phyloP scores from a whole-genome alignment of 805 yeast species.

The Brettanomyces custersianus region DNA sequence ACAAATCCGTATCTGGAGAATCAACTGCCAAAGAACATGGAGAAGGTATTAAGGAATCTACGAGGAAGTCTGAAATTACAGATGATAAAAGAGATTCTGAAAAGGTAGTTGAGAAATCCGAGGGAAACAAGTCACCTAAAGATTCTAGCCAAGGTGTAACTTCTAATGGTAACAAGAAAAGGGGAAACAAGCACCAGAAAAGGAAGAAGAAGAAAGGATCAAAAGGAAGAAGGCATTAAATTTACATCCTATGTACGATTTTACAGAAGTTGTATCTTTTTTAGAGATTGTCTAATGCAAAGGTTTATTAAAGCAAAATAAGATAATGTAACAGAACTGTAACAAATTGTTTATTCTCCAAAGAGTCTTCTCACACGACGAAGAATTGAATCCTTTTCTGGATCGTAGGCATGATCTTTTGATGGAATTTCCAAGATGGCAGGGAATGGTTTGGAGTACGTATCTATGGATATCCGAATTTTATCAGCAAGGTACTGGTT shows the following conservation, averaged over 20 bases:
- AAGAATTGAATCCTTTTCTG: constrained; percentile 93
- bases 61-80: not conserved
- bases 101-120: not conserved
- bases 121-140: not conserved
- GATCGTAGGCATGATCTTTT: constrained; percentile 97
- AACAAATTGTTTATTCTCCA: constrained; percentile 57
- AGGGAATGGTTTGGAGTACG: constrained; percentile 85
- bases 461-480: constrained; percentile 75
- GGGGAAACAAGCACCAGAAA: constrained; percentile 24
- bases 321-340: too few relatives aligned
- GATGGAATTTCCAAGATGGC: constrained; percentile 96
- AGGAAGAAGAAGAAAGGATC: constrained; percentile 6
- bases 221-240: not conserved
- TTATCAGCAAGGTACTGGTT: constrained; percentile 93
- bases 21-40: too few relatives aligned
- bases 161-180: constrained; percentile 1
- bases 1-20: too few relatives aligned
- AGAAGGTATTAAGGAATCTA: not conserved
- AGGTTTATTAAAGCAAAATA: too few relatives aligned
- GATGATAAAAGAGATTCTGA: not conserved
- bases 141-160: not conserved
- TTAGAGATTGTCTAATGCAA: too few relatives aligned
- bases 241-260: too few relatives aligned
- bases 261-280: too few relatives aligned
- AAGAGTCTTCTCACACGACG: constrained; percentile 90